These are phyloP conservation scores for Trichopus zeylanicus DNA, from an alignment of 116 monocot species.

Conservation along the genomic window DNA sequence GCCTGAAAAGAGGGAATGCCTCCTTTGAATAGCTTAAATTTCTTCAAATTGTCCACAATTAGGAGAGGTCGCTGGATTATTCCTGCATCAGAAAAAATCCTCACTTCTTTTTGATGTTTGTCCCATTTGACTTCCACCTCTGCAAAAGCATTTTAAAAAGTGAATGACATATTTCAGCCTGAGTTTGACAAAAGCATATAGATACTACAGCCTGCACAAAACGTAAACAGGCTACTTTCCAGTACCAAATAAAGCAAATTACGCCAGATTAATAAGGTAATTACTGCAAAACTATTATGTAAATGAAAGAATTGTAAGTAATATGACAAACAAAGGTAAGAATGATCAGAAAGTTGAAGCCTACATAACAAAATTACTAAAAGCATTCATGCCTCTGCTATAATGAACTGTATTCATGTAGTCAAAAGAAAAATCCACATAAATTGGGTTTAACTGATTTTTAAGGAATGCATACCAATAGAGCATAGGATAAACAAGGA, in stretches of 20 bases:
- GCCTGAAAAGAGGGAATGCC: conserved; percentile 42
- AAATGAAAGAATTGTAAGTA: neutral
- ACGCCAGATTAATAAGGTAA: neutral
- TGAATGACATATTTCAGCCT: neutral
- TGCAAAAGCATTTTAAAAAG: neutral
- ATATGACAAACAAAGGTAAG: neutral
- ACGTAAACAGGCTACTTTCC: too few species aligned
- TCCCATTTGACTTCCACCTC: conserved; percentile 85
- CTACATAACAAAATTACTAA: too few species aligned
- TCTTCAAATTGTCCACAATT: conserved; percentile 60
- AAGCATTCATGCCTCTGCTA: too few species aligned
- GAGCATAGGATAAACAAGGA: too few species aligned
- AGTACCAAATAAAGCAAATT: neutral
- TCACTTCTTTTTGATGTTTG: conserved; percentile 45
- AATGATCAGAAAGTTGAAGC: neutral
- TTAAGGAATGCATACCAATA: too few species aligned
- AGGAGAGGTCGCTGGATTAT: conserved; percentile 61
- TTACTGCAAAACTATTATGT: neutral
- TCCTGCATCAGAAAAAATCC: conserved; percentile 70
- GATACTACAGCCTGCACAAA: too few species aligned
- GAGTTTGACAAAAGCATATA: neutral
- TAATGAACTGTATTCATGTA: neutral
- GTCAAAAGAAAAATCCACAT: too few species aligned
- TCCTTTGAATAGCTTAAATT: conserved; percentile 28
- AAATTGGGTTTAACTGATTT: too few species aligned